Evolutionary conservation across 192 early-diverging fungal species (phyloP).

Genomic region (Coemansia sp.): DNA sequence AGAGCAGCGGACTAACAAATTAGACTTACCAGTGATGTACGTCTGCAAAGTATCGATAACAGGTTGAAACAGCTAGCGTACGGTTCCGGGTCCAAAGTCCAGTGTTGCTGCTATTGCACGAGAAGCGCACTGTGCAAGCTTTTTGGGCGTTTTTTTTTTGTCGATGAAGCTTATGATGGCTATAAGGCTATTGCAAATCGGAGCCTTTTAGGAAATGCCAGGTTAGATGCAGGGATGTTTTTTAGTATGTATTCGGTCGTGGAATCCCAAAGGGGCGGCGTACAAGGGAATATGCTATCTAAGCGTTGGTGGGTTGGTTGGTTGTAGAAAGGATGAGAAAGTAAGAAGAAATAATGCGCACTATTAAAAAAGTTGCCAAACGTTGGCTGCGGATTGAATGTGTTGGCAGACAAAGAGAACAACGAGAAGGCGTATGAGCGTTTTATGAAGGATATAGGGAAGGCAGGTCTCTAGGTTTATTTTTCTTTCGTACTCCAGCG

Average conservation of each 20-base stretch:
- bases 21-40: neutral
- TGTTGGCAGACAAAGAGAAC: neutral
- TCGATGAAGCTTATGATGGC: neutral
- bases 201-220: neutral
- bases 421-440: neutral
- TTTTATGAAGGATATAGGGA: neutral
- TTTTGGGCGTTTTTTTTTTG: neutral
- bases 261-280: neutral
- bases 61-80: neutral
- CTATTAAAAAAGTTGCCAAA: neutral
- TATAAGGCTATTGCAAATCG: neutral
- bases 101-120: neutral
- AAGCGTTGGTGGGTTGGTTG: neutral
- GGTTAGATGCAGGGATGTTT: neutral
- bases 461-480: neutral
- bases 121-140: neutral
- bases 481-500: conserved; percentile 1
- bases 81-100: neutral
- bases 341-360: neutral
- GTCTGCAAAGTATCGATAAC: neutral
- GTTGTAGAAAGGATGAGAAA: neutral
- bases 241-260: neutral
- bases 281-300: neutral
- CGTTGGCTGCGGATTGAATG: conserved; percentile 1
- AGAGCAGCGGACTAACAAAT: no score